Evolutionary conservation across 225 moss, liverwort and hornwort genomes (phyloP).

Genomic region (Anthoceros angustus): DNA sequence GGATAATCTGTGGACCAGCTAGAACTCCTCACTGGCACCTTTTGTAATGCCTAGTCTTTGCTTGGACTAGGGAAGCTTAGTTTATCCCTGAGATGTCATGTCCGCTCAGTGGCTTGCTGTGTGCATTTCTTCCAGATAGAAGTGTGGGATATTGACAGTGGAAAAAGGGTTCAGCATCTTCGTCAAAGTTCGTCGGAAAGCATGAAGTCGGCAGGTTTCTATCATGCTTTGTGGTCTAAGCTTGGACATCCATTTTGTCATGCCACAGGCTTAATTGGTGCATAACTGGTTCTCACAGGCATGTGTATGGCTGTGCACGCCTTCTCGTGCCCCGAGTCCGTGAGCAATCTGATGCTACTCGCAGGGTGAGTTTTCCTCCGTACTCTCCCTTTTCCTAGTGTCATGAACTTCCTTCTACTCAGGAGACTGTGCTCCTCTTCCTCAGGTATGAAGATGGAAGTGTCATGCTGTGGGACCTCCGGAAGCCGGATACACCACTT

Average conservation of each 20-base stretch:
- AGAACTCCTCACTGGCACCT: too few species aligned
- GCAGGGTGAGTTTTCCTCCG: constrained; percentile 35
- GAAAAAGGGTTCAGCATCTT: constrained; percentile 57
- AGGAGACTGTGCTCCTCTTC: constrained; percentile 8
- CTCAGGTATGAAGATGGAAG: constrained; percentile 89
- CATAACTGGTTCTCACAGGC: constrained; percentile 15
- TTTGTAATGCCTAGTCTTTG: too few species aligned
- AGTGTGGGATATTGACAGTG: constrained; percentile 66
- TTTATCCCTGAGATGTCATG: neutral
- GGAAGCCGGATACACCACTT: constrained; percentile 47
- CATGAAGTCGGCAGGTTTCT: constrained; percentile 17
- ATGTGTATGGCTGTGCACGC: constrained; percentile 82
- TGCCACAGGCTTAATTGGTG: neutral
- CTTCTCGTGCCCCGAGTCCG: constrained; percentile 21
- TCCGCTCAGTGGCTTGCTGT: constrained; percentile 3
- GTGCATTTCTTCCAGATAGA: constrained; percentile 42
- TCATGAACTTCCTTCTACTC: constrained; percentile 6
- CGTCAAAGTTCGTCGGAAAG: constrained; percentile 7
- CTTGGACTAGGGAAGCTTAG: neutral
- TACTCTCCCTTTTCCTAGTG: constrained; percentile 4
- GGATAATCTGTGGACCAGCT: too few species aligned
- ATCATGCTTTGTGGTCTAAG: neutral
- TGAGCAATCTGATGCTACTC: constrained; percentile 33
- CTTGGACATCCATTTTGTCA: neutral
- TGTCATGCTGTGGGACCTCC: constrained; percentile 69